Base-by-base conservation (phyloP, 1,139 yeast genomes). In the Candida dubliniensis region DNA sequence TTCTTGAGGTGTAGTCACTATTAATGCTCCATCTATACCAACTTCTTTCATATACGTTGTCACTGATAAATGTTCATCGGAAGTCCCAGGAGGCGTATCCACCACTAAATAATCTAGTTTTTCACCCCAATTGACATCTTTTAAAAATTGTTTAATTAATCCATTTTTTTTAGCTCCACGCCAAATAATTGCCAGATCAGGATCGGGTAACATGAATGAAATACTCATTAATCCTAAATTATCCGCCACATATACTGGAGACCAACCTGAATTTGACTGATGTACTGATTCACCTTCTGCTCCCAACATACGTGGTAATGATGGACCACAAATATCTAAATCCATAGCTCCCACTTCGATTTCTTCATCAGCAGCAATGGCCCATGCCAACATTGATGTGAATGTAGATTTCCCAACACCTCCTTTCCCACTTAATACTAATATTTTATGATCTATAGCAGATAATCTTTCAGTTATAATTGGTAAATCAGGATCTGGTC, bases 21-120 rank as follows among this genome's bases (percentile, higher is more conserved):
- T 79, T 29, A 95, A 72, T 0, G 99, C 99, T 0, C 99, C 99
- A 61, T 93, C 98, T 1, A 93, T 84, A 0, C 97, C 96, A 6
- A 85, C 84, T 38, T 89, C 96, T 57, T 88, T 86, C 78, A 95
- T 73, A 58, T 87, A 91, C 39, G 87, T 83, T 35, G 93, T 88
- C 24, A 93, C 91, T 8, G 96, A 83, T 38, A 95, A 74, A 64
- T 95, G 99, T 62, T 95, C 99, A 63, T 95, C 99, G 0, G 96
- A 86, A 0, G 99, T 93, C 0, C 99, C 99, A 0, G 99, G 99
- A 0, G 99, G 99, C 0, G 99, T 95, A 58, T 95, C 99, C 5
- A 95, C 87, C 12, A 95, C 78, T 55, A 95, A 71, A 59, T 88
- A 93, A 64, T 95, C 98, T 45, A 95, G 70, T 44, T 56, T 68